Base-by-base conservation (phyloP, 2,329 filamentous ascomycete species). In the Trichoderma breve region DNA sequence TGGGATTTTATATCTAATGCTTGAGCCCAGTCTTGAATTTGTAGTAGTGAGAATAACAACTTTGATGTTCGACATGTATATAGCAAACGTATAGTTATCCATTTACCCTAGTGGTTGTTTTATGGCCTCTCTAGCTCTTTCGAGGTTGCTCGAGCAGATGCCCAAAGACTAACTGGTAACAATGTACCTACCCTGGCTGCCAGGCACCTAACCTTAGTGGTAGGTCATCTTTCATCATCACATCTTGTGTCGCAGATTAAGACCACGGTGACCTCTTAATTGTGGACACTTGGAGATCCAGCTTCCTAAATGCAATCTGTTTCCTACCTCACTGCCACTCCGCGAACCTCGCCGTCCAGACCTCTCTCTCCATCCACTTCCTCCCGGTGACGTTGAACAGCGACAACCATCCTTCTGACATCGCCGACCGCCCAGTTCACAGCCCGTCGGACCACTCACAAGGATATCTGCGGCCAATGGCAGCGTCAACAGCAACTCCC, bases 401-500 rank as follows among this genome's bases (percentile, higher is more conserved):
- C 12, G 14, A 36, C 9, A 3, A 62, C 12, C 21, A 62, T 28
- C 58, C 14, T 53, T 24, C 57, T 21, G 3, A 30, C 57, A 34
- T 21, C 47, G 21, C 15, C 28, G 58, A 21, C 21, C 34, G 5
- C 24, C 26, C 36, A 26, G 3, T 34, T 58, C 26, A 15, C 53
- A 15, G 36, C 28, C 32, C 5, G 2, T 32, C 18, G 53, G 28
- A 18, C 34, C n/a, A 58, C 18, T 21, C 34, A 7, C 53, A 58
- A 43, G 53, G 26, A 32, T 39, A 58, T 67, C 34, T 58, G 34
- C 24, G 26, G 58, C 66, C 43, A 30, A 70, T 70, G 68, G 68
- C 68, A 43, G 21, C 68, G 18, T 55, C 58, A 63, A 53, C 53
- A 24, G 26, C 82, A 32, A 83, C 74, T 53, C 84, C 79, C 28